These are phyloP conservation scores for Populus hybrid DNA, from an alignment of 441 rosid species.

Conservation along the genomic window DNA sequence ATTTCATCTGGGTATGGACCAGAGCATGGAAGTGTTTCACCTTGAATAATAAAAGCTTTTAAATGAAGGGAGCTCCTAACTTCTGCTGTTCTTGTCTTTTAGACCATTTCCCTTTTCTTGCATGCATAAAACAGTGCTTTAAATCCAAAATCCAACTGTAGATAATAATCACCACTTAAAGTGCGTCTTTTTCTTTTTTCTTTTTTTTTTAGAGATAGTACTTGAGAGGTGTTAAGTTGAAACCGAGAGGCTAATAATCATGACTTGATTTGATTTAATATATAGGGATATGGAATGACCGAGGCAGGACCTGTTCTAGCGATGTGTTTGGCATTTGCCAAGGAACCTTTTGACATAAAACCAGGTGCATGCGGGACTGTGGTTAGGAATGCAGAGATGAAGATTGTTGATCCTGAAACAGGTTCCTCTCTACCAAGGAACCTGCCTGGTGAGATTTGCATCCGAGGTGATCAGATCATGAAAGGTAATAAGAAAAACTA, in stretches of 20 bases:
- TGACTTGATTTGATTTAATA: background rate
- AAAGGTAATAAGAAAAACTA: constrained; percentile 45
- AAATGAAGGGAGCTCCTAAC: too few species aligned
- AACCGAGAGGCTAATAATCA: background rate
- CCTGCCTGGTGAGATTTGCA: constrained; percentile 76
- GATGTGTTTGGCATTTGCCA: constrained; percentile 75
- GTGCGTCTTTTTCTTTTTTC: too few species aligned
- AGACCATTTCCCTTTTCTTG: too few species aligned
- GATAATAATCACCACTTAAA: too few species aligned
- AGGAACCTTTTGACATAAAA: constrained; percentile 65
- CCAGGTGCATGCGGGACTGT: constrained; percentile 90
- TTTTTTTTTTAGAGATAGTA: background rate
- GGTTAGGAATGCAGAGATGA: constrained; percentile 88
- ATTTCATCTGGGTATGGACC: too few species aligned
- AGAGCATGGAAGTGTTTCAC: too few species aligned
- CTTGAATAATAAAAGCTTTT: too few species aligned
- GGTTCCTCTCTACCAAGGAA: constrained; percentile 56
- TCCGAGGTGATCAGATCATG: constrained; percentile 81
- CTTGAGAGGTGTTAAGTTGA: too few species aligned
- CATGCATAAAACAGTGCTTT: too few species aligned
- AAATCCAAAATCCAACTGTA: background rate
- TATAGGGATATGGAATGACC: constrained; percentile 90
- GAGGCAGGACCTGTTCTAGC: constrained; percentile 91
- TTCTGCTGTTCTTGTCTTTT: too few species aligned
- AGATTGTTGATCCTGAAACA: constrained; percentile 68